Evolutionary conservation across 208 protist species (phyloP).

Genomic region (Trypanosoma brucei): DNA sequence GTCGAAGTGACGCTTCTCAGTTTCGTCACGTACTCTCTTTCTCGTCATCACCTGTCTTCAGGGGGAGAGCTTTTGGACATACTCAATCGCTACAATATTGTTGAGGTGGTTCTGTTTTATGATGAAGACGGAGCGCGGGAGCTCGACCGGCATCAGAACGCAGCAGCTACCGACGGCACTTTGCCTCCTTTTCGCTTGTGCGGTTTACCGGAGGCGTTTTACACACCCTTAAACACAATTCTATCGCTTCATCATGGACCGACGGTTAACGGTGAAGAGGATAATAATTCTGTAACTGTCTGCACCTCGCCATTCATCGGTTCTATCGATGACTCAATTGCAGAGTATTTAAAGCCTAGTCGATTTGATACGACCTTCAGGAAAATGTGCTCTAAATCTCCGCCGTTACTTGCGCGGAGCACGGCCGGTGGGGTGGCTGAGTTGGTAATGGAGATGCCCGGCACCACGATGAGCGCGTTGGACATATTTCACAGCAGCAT

Average conservation of each 20-base stretch:
- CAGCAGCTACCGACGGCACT: neutral
- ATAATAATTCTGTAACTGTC: constrained; percentile 37
- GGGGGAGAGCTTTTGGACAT: constrained; percentile 66
- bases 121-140: neutral
- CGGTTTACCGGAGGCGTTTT: constrained; percentile 38
- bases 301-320: constrained; percentile 5
- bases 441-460: constrained; percentile 40
- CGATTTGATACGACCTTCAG: constrained; percentile 49
- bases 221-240: constrained; percentile 31
- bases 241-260: constrained; percentile 72
- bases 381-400: constrained; percentile 13
- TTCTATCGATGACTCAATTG: constrained; percentile 38
- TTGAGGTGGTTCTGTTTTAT: constrained; percentile 59
- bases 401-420: neutral
- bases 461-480: constrained; percentile 67
- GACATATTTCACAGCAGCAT: constrained; percentile 78
- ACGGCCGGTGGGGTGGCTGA: neutral
- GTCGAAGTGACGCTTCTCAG: constrained; percentile 60
- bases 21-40: constrained; percentile 44
- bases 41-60: constrained; percentile 25
- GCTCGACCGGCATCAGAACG: neutral
- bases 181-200: constrained; percentile 12
- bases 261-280: constrained; percentile 66
- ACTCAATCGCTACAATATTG: constrained; percentile 64
- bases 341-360: constrained; percentile 51